Evolutionary conservation across 345 rosid genomes (phyloP).

Genomic region (Syzygium oleosum): DNA sequence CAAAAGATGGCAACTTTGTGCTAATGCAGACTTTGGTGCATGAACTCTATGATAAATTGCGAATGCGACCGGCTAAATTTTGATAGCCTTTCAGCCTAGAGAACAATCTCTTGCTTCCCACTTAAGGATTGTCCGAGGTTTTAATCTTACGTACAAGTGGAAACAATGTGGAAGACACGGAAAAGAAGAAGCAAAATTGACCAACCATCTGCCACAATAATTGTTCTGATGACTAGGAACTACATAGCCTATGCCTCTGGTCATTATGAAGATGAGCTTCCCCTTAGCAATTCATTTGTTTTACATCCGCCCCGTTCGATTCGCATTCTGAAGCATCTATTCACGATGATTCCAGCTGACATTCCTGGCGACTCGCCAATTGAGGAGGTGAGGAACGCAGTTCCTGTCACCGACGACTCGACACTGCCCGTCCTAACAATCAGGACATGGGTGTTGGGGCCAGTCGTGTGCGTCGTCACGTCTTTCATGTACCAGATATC

Average conservation of each 20-base stretch:
- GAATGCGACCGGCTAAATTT: neutral
- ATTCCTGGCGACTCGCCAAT: conserved; percentile 15
- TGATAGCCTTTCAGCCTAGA: neutral
- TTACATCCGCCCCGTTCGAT: neutral
- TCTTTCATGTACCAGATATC: conserved; percentile 34
- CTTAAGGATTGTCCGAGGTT: neutral
- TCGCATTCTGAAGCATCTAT: neutral
- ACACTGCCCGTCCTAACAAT: conserved; percentile 21
- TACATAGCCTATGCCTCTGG: neutral
- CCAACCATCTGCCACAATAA: neutral
- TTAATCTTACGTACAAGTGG: neutral
- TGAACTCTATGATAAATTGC: neutral
- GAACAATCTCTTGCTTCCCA: neutral
- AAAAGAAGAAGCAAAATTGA: neutral
- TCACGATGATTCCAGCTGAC: neutral
- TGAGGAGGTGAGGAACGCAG: conserved; percentile 26
- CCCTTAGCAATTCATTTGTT: neutral
- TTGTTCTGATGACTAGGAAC: neutral
- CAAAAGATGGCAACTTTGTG: neutral
- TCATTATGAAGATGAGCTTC: neutral
- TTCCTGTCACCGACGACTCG: conserved; percentile 31
- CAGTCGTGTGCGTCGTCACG: conserved; percentile 10
- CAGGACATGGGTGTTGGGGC: conserved; percentile 40
- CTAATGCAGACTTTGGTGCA: neutral
- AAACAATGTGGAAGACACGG: neutral